A percentile compares a stretch with the other conserved stretches of the same genome.
Conservation (phyloP, 2,329 filamentous ascomycete genomes). For the Thermothelomyces thermophilus region DNA sequence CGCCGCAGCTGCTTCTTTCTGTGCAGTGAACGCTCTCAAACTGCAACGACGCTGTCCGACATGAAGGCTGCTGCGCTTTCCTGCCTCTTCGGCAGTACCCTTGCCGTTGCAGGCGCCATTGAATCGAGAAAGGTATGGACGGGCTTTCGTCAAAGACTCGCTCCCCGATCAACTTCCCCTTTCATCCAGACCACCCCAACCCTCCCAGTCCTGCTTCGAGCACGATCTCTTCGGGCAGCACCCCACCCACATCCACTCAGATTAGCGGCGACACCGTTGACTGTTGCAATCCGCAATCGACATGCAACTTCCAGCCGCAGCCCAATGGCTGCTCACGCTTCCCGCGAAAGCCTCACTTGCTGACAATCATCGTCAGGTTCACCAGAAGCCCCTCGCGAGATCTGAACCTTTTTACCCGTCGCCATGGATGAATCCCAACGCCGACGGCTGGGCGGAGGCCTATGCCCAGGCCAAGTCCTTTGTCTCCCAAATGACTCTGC, state of each 20-base stretch:
- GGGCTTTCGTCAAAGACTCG: too few relatives aligned
- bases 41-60: not conserved
- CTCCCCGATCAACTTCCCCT: too few relatives aligned
- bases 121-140: conserved; percentile 19
- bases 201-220: not conserved
- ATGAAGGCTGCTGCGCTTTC: conserved; percentile 26
- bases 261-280: conserved; percentile 6
- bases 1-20: conserved; percentile 1
- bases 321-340: conserved; percentile 13
- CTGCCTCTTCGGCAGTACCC: conserved; percentile 22
- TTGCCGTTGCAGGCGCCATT: conserved; percentile 18
- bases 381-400: conserved; percentile 29
- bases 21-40: not conserved
- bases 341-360: conserved; percentile 14
- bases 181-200: too few relatives aligned
- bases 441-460: conserved; percentile 66
- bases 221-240: not conserved
- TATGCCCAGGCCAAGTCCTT: conserved; percentile 71
- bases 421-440: conserved; percentile 73
- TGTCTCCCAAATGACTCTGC: conserved; percentile 73
- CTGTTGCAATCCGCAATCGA: conserved; percentile 10
- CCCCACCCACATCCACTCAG: conserved; percentile 7
- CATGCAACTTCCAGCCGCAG: conserved; percentile 18
- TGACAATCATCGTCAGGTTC: conserved; percentile 22
- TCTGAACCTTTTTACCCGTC: conserved; percentile 70